Conservation (phyloP, 2,329 filamentous ascomycete species). For the Cercospora sp. region DNA sequence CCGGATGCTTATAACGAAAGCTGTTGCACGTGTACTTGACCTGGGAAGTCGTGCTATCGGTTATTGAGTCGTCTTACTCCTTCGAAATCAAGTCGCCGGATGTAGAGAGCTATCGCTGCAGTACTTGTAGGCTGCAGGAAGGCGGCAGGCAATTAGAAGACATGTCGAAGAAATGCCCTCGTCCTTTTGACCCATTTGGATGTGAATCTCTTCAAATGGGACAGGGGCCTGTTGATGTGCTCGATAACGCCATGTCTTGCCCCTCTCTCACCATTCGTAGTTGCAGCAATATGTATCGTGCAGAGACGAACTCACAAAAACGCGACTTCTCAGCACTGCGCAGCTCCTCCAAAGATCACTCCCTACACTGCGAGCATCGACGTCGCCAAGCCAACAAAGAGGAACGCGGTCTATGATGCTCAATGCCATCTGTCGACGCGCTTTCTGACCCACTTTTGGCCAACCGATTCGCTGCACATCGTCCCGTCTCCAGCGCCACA, state of each 20-base stretch:
- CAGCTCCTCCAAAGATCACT: not conserved
- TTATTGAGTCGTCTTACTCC: not conserved
- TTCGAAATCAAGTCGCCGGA: not conserved
- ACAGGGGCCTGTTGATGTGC: not conserved
- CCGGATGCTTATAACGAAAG: not conserved
- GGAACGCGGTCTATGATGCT: slow-evolving; percentile 4
- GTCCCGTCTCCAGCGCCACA: not conserved
- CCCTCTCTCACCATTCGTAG: not conserved
- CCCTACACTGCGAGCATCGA: not conserved
- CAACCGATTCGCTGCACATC: not conserved
- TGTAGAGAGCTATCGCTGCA: not conserved
- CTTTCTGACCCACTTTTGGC: not conserved
- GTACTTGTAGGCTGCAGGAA: not conserved
- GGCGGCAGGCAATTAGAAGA: not conserved
- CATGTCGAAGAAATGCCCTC: not conserved
- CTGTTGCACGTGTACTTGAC: not conserved
- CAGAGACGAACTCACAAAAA: not conserved
- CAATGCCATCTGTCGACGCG: slow-evolving; percentile 1
- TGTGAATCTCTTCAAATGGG: not conserved
- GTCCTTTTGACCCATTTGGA: not conserved
- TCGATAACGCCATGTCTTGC: not conserved
- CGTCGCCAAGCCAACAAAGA: slow-evolving; percentile 2
- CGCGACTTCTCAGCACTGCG: not conserved
- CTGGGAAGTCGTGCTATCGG: not conserved
- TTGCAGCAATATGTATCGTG: not conserved